Conservation (phyloP, 1,284 basidiomycete species). For the Phaffia rhodozyma region DNA sequence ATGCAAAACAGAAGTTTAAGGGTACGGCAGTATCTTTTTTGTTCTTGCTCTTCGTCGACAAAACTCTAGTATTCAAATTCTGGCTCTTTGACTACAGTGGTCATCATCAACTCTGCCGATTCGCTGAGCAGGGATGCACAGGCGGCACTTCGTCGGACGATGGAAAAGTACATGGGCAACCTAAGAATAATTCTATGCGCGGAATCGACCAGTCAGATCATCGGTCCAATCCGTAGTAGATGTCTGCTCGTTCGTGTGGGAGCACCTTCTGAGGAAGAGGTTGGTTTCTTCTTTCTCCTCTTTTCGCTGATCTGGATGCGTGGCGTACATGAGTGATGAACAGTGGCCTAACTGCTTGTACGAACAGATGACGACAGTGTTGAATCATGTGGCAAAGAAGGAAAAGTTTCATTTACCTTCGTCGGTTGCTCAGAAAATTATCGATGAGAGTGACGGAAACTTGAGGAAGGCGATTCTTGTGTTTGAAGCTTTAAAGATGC, state of each 20-base stretch:
- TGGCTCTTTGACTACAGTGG: constrained; percentile 46
- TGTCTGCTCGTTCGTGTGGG: constrained; percentile 90
- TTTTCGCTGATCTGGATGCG: not conserved
- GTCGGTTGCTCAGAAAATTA: constrained; percentile 59
- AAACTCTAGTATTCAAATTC: too few species aligned
- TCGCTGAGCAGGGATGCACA: constrained; percentile 89
- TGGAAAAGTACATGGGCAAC: constrained; percentile 99
- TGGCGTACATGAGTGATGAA: constrained; percentile 1
- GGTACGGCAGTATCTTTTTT: constrained; percentile 40
- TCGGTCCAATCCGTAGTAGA: constrained; percentile 90
- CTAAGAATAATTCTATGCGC: constrained; percentile 94
- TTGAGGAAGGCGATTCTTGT: constrained; percentile 88
- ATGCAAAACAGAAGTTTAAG: constrained; percentile 92
- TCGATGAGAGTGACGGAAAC: constrained; percentile 74
- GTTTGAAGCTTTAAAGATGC: constrained; percentile 91
- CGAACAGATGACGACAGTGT: constrained; percentile 62
- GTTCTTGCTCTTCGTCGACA: not conserved
- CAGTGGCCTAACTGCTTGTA: not conserved
- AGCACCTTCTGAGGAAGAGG: constrained; percentile 68
- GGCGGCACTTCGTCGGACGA: constrained; percentile 89
- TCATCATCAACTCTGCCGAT: constrained; percentile 97
- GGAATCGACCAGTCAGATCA: constrained; percentile 92
- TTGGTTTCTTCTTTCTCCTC: constrained; percentile 31
- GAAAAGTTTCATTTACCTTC: constrained; percentile 71
- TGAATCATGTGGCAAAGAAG: constrained; percentile 67